Evolutionary conservation across 2,329 filamentous ascomycete genomes (phyloP).

Genomic region (Tolypocladium sp.): DNA sequence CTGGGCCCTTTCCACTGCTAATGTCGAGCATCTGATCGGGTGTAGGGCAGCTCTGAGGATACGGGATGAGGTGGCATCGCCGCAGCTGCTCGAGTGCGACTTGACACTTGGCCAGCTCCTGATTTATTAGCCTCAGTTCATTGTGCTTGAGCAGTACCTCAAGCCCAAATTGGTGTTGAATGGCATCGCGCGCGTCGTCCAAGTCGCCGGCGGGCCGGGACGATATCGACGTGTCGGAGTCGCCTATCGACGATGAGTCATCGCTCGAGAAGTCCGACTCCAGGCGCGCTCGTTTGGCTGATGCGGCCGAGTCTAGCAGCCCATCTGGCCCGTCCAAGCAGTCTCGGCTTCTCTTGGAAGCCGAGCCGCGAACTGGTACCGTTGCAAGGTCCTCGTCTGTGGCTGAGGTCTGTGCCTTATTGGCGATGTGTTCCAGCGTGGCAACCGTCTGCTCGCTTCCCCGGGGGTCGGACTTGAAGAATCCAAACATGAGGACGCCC

Average conservation of each 20-base stretch:
- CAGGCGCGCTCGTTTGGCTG: constrained; percentile 34
- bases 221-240: neutral
- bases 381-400: constrained; percentile 8
- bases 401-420: constrained; percentile 22
- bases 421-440: constrained; percentile 20
- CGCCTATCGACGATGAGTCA: neutral
- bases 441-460: constrained; percentile 44
- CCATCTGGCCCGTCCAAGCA: constrained; percentile 21
- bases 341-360: constrained; percentile 31
- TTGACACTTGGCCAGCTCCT: constrained; percentile 94
- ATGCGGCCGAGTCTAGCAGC: constrained; percentile 12
- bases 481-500: constrained; percentile 50
- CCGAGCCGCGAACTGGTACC: constrained; percentile 4
- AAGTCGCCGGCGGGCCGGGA: constrained; percentile 21
- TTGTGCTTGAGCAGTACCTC: constrained; percentile 92
- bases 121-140: constrained; percentile 87
- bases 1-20: constrained; percentile 64
- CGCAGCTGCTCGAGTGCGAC: constrained; percentile 87
- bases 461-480: constrained; percentile 50
- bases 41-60: constrained; percentile 61
- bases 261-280: constrained; percentile 11
- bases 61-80: constrained; percentile 85
- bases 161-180: constrained; percentile 81
- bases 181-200: constrained; percentile 56
- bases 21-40: constrained; percentile 62